Evolutionary conservation across 2,329 filamentous ascomycete genomes (phyloP), one percentile per base, ranked within the genome.

Genomic region (Aspergillus sp.): DNA sequence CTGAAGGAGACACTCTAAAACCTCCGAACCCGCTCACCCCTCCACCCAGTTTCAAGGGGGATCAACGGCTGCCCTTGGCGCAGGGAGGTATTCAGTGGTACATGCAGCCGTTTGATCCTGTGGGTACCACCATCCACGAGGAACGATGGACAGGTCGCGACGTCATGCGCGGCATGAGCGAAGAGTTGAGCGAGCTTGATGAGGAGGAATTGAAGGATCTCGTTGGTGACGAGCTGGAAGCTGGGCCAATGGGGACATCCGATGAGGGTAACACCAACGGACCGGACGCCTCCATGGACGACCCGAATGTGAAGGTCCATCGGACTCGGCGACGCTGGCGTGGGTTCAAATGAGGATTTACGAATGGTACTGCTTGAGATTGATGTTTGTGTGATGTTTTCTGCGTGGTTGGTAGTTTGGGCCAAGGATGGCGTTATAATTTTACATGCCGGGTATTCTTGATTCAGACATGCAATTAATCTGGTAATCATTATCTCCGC

Each of bases 81-180:
- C 80, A 87, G 45, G 93, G 93, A 53, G 93, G 93, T 31, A 78
- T 96, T 11, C 85, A 90, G 6, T 97, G 91, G 91, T 96, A 96
- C 70, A 82, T 96, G 54, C 83, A 89, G 64, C 81, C 84, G 7
- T 95, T 95, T 66, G 84, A 94, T 47, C 88, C 89, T 50, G 65
- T 84, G 49, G 93, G 91, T 52, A 96, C 91, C 0, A 93, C 88
- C 0, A 83, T 93, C 9, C 78, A 89, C 50, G 87, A 88, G 58
- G 88, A 93, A 71, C 81, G 85, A 48, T 90, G 86, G 79, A 85
- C 83, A 0, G 89, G 87, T 2, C 81, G 86, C 31, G 88, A 92
- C 50, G 84, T 88, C n/a, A 76, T 84, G 59, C 79, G 84, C 25
- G 83, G 80, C 13, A 85, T 93, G 71, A 95, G 89, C 63, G 92